phyloP scores from a whole-genome alignment of 2,329 filamentous ascomycete species.

The Venturia nashicola region DNA sequence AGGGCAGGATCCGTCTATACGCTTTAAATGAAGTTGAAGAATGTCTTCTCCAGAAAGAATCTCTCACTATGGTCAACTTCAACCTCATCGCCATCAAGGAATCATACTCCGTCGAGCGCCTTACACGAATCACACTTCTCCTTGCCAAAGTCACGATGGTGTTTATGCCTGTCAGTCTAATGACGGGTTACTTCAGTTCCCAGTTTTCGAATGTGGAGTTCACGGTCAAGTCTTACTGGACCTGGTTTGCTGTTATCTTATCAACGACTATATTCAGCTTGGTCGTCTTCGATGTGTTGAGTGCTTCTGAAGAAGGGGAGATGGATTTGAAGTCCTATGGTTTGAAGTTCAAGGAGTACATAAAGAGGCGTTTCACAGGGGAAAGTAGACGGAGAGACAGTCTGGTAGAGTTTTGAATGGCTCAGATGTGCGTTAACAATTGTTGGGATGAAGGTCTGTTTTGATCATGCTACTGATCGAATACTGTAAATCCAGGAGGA shows the following conservation, averaged over 20 bases:
- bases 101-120: conserved; percentile 56
- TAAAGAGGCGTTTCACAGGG: background rate
- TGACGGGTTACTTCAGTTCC: conserved; percentile 63
- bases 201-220: conserved; percentile 51
- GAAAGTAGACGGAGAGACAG: background rate
- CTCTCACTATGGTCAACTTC: conserved; percentile 61
- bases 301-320: conserved; percentile 44
- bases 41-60: conserved; percentile 57
- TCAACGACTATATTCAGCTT: conserved; percentile 46
- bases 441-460: too few relatives aligned
- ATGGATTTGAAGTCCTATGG: conserved; percentile 28
- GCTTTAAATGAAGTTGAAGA: conserved; percentile 51
- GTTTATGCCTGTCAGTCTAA: conserved; percentile 62
- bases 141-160: conserved; percentile 64
- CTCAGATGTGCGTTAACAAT: background rate
- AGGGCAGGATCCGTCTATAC: conserved; percentile 46
- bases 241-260: conserved; percentile 51
- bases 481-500: too few relatives aligned
- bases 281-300: conserved; percentile 44
- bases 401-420: background rate
- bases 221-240: conserved; percentile 53
- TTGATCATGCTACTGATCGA: too few relatives aligned
- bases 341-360: background rate
- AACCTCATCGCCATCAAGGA: conserved; percentile 67
- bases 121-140: conserved; percentile 60